Percentiles rank a stretch among this genome's conserved stretches.
Evolutionary conservation across 257 asterid genomes (phyloP).

Genomic region (Ehretia macrophylla): DNA sequence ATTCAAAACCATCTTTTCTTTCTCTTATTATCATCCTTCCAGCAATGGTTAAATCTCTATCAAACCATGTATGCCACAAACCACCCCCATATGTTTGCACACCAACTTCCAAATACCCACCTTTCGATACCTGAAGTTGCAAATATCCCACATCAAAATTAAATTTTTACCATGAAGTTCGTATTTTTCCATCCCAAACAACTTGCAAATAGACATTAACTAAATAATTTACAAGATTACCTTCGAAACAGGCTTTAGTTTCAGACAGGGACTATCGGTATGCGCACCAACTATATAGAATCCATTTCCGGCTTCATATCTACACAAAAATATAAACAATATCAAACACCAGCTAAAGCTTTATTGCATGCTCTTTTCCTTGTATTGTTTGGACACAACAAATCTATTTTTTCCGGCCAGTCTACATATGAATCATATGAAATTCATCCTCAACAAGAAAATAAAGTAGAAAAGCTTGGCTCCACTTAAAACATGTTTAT

Average conservation of each 20-base stretch:
- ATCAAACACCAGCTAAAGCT: constrained; percentile 11
- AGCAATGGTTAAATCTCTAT: constrained; percentile 85
- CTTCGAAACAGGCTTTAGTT: constrained; percentile 81
- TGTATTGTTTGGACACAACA: neutral
- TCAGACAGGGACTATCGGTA: constrained; percentile 92
- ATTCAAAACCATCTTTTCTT: constrained; percentile 52
- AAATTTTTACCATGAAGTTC: neutral
- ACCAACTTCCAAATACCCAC: constrained; percentile 91
- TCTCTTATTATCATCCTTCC: constrained; percentile 74
- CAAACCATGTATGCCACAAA: constrained; percentile 99
- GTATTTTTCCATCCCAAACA: neutral
- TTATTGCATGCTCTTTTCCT: neutral
- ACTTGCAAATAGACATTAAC: constrained; percentile 2
- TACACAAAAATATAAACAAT: constrained; percentile 21
- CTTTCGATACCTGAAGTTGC: constrained; percentile 64
- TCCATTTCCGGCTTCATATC: constrained; percentile 86
- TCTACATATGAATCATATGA: neutral
- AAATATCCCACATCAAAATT: neutral
- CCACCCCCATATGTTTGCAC: constrained; percentile 97
- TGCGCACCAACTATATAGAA: constrained; percentile 88
- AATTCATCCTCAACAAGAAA: no score
- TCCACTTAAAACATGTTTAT: no score
- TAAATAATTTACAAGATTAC: constrained; percentile 24
- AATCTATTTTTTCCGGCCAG: neutral
- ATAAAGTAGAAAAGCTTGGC: no score